Evolutionary conservation across 2,329 filamentous ascomycete genomes (phyloP), one percentile per base, ranked within the genome.

Genomic region (Beauveria sp.): DNA sequence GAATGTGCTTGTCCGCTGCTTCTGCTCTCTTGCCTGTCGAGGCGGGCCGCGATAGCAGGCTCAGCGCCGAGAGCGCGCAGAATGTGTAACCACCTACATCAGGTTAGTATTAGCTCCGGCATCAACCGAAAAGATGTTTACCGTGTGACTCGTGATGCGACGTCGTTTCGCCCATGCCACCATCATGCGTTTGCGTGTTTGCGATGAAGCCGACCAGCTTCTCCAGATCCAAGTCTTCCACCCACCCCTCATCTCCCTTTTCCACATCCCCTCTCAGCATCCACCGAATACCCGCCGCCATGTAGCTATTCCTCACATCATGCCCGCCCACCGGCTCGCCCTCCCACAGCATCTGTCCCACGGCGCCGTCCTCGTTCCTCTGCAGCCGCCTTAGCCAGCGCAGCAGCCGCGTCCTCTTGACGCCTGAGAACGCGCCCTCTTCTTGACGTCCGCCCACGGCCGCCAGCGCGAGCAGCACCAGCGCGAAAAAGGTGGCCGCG

Each of bases 231-330:
- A 99, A 86, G 75, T 96, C 93, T 18, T 84, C 78, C 1, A 86
- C 79, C 67, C 78, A 83, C 2, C 79, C 79, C 10, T 80, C 77
- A 16, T 82, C 78, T 0, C 78, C 81, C 28, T 77, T 75, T 52
- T 70, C 64, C n/a, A 80, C 71, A 24, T 80, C 79, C 0, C 89
- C 91, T 46, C 87, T 80, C 50, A 99, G 73, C 61, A 96, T 89
- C 84, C 90, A 96, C 45, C 95, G 81, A 38, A 96, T 86, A 9
- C 86, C 86, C 20, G 89, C 84, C 3, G 90, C 93, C 70, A 92
- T 86, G 72, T 95, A 96, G 67, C 91, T 95, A 71, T 93, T 93
- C 61, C 95, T 82, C 76, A 92, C 88, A 74, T 99, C 95, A 60
- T 84, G 83, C 0, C 91, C 91, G 0, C 93, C 93, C 42, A 86